phyloP scores from a whole-genome alignment of 192 early-diverging fungal species.

The Chytriomyces confervae region DNA sequence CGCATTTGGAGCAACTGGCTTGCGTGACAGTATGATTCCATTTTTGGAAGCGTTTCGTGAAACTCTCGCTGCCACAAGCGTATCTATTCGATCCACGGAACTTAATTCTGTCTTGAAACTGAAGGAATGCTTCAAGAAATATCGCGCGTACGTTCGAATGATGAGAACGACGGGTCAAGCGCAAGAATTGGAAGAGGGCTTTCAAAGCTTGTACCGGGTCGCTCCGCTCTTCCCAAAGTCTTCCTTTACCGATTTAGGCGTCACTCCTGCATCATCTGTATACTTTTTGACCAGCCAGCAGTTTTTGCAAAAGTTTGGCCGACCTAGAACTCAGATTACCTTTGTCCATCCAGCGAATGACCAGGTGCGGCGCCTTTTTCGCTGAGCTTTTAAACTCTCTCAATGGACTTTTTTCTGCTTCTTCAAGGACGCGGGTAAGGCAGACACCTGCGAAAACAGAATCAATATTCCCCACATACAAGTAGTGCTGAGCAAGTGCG shows the following conservation, averaged over 20 bases:
- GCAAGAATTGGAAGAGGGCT: too few relatives aligned
- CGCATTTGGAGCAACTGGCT: not conserved
- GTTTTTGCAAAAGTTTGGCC: not conserved
- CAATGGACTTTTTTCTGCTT: too few relatives aligned
- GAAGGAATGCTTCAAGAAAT: slow-evolving; percentile 6
- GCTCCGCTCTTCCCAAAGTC: too few relatives aligned
- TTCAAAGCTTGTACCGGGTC: too few relatives aligned
- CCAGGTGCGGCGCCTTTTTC: not conserved
- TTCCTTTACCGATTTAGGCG: too few relatives aligned
- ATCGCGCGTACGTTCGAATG: not conserved
- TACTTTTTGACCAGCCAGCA: not conserved
- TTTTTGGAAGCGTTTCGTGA: slow-evolving; percentile 21
- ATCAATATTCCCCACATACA: slow-evolving; percentile 20
- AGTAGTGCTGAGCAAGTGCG: not conserved
- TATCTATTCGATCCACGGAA: not conserved
- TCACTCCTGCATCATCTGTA: not conserved
- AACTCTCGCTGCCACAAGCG: not conserved
- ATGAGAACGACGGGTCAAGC: too few relatives aligned
- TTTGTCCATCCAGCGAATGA: not conserved
- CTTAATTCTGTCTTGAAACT: slow-evolving; percentile 1
- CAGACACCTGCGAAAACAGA: not conserved
- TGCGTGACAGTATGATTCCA: not conserved
- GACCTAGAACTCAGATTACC: not conserved
- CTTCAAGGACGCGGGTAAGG: not conserved
- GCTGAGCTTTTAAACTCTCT: too few relatives aligned